phyloP scores from a whole-genome alignment of 1,139 yeast species.

The Magnusiomyces suaveolens region DNA sequence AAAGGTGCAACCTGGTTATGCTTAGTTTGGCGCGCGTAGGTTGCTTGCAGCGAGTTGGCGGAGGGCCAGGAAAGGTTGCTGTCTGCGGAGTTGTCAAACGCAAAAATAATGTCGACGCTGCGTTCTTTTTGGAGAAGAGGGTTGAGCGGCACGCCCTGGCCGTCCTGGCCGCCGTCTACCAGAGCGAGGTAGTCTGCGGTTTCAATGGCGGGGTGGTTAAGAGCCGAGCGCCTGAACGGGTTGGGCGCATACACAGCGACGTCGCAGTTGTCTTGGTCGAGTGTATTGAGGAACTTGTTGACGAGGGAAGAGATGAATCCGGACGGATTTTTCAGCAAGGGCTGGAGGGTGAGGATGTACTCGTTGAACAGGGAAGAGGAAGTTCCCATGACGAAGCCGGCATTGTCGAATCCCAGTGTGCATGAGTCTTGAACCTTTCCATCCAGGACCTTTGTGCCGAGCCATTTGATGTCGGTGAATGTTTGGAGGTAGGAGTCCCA shows the following conservation, averaged over 20 bases:
- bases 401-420: slow-evolving; percentile 63
- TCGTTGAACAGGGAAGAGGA: slow-evolving; percentile 65
- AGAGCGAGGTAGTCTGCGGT: slow-evolving; percentile 43
- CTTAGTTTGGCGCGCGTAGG: slow-evolving; percentile 44
- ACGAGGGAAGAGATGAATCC: slow-evolving; percentile 1
- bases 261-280: slow-evolving; percentile 39
- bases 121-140: slow-evolving; percentile 69
- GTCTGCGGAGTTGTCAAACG: slow-evolving; percentile 81
- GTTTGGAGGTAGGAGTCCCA: slow-evolving; percentile 77
- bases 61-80: slow-evolving; percentile 53
- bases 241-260: slow-evolving; percentile 68
- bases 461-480: slow-evolving; percentile 61
- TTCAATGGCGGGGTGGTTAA: slow-evolving; percentile 19
- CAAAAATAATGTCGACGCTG: slow-evolving; percentile 67
- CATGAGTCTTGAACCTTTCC: slow-evolving; percentile 43
- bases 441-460: slow-evolving; percentile 56
- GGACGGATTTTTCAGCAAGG: slow-evolving; percentile 5
- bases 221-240: slow-evolving; percentile 46
- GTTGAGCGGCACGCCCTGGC: slow-evolving; percentile 65
- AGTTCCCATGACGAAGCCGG: slow-evolving; percentile 68
- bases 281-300: slow-evolving; percentile 21
- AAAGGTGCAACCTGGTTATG: slow-evolving; percentile 38
- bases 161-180: slow-evolving; percentile 89
- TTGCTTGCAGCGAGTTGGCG: slow-evolving; percentile 49
- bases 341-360: slow-evolving; percentile 3